phyloP scores from a whole-genome alignment of 2,329 filamentous ascomycete species.

The Lachnellula arida region DNA sequence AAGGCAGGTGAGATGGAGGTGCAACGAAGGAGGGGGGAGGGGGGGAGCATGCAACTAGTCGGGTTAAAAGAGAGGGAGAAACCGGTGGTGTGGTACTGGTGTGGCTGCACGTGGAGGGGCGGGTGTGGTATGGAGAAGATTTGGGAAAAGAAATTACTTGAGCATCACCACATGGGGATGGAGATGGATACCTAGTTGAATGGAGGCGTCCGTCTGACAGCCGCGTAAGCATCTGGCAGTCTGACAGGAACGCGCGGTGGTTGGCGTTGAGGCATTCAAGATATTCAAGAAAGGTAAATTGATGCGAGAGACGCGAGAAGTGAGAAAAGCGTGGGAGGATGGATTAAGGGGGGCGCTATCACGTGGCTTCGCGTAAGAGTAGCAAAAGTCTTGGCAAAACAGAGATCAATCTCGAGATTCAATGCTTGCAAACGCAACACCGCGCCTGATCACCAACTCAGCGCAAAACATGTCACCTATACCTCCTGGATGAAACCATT shows the following conservation, averaged over 20 bases:
- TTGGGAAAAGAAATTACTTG: too few relatives aligned
- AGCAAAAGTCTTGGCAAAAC: neutral
- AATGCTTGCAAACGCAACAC: neutral
- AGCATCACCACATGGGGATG: too few relatives aligned
- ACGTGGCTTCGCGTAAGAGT: neutral
- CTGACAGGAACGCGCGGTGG: neutral
- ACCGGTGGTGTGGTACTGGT: neutral
- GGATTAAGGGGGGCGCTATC: neutral
- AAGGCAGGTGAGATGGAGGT: neutral
- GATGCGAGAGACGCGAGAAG: neutral
- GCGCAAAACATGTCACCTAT: neutral
- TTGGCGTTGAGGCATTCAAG: neutral
- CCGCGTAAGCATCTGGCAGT: too few relatives aligned
- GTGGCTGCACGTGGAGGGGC: neutral
- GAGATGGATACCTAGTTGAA: too few relatives aligned
- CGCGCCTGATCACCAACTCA: neutral
- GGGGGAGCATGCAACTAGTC: neutral
- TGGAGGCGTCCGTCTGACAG: too few relatives aligned
- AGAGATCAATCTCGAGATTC: neutral
- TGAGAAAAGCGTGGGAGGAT: neutral
- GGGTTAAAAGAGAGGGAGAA: neutral
- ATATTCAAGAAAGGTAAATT: neutral
- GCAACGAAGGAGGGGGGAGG: neutral
- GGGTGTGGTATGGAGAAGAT: too few relatives aligned
- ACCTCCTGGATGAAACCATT: neutral